Percentiles rank a stretch among this genome's conserved stretches.
These are phyloP conservation scores for Physcomitrellopsis africana DNA, from an alignment of 225 moss, liverwort and hornwort species.

Conservation along the genomic window DNA sequence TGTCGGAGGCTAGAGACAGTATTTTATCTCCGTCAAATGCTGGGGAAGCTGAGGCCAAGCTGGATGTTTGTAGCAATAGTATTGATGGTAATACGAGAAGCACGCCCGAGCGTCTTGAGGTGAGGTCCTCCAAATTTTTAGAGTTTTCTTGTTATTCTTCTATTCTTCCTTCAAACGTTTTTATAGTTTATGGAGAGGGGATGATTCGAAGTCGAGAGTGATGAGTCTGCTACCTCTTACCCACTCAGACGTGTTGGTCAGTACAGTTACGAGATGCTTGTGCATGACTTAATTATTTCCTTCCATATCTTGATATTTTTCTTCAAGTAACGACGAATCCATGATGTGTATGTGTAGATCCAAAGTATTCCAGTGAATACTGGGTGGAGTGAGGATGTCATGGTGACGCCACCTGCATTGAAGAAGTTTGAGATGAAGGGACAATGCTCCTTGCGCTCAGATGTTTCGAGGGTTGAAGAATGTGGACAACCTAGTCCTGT, in stretches of 20 bases:
- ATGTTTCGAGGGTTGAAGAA: slow-evolving; percentile 50
- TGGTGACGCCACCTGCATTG: slow-evolving; percentile 47
- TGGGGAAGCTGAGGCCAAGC: slow-evolving; percentile 26
- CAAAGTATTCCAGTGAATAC: slow-evolving; percentile 54
- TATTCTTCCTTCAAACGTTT: not conserved
- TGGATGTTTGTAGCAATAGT: slow-evolving; percentile 35
- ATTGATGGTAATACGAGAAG: slow-evolving; percentile 33
- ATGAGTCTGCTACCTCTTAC: not conserved
- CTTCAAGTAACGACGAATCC: not conserved
- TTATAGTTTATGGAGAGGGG: not conserved
- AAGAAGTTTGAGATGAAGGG: slow-evolving; percentile 51
- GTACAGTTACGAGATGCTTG: too few relatives aligned
- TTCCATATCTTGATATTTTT: too few relatives aligned
- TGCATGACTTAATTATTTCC: too few relatives aligned
- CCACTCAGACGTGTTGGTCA: too few relatives aligned
- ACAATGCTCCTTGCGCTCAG: slow-evolving; percentile 29
- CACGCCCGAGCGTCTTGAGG: slow-evolving; percentile 38
- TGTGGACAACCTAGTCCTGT: slow-evolving; percentile 69
- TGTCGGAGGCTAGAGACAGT: slow-evolving; percentile 28
- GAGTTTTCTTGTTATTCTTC: slow-evolving; percentile 4
- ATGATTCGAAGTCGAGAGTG: not conserved
- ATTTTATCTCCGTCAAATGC: slow-evolving; percentile 31
- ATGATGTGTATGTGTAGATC: slow-evolving; percentile 25
- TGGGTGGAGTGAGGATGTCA: slow-evolving; percentile 50
- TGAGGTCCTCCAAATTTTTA: slow-evolving; percentile 10